Evolutionary conservation across 2,329 filamentous ascomycete species (phyloP), one percentile per base, ranked within the genome.

Genomic region (Hortaea werneckii): DNA sequence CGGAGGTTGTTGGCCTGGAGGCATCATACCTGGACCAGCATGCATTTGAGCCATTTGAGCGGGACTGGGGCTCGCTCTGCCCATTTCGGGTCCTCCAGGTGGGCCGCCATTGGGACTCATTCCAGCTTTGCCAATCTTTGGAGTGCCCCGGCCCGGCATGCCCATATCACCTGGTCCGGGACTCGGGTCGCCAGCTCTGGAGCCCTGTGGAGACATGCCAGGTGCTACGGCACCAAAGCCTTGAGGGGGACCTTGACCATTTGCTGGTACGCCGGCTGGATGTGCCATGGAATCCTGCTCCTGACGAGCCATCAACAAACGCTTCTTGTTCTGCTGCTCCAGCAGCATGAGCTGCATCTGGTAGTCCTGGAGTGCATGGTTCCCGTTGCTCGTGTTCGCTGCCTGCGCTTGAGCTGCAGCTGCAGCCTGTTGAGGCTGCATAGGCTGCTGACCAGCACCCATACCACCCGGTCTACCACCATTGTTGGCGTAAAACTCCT

Each of bases 341-440:
- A 90, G 75, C 42, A 89, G 68, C 85, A 89, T 90, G 61, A 90
- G 69, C 64, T 90, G 85, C 85, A 89, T 89, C 69, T 90, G 85
- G 58, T 90, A 90, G 64, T 92, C 85, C 65, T 89, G 85, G 40
- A 90, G 73, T 20, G 85, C 85, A 63, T 89, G 85, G 62, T 87
- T 90, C 65, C 82, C 84, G 42, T 71, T 75, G 56, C 67, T 74
- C 50, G 67, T 72, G 59, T 50, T 66, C 35, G 49, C 54, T 29
- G 44, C 47, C 8, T 51, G 48, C 6, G 51, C 54, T 35, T 35
- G 32, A 7, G 45, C 52, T 8, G 50, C 52, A 27, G 29, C 42
- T 43, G 29, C 8, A 7, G 12, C 30, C 26, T 35, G 32, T 20
- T 20, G 20, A 20, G 20, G 20, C 20, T 20, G 20, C 20, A 20